Evolutionary conservation across 345 rosid genomes (phyloP), one percentile per base, ranked within the genome.

Genomic region (Mallotus nudiflorus): DNA sequence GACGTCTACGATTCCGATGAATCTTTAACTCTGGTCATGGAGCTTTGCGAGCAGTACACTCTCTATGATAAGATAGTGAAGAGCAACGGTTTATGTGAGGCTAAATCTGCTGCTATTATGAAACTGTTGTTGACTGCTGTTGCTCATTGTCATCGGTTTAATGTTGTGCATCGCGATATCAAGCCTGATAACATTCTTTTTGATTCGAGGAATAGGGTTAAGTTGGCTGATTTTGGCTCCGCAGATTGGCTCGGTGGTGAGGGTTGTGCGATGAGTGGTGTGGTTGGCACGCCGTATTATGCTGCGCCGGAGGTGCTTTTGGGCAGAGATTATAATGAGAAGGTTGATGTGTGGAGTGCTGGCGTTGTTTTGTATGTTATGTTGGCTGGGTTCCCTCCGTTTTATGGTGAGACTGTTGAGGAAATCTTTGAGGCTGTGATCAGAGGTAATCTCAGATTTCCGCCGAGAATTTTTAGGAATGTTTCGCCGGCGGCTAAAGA

Each of bases 281-380:
- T 77, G 27, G 73, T 77, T 56, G 81, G 81, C 0, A 77, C 73
- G 31, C 81, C 81, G 49, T 72, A 72, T 31, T 77, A 77, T 22
- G 77, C 64, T 13, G 81, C 81, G 48, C 77, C 77, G 25, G 81
- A 77, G 73, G 77, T 77, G 19, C 53, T 77, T 53, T 14, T 56
- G 54, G 81, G 81, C 22, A 72, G 77, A 27, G 81, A 77, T 9
- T 77, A 77, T 44, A 58, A 57, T 13, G 81, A 77, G 77, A 77
- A 77, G 40, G 69, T 42, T 0, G 81, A 77, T 50, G 73, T 72
- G 37, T 77, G 81, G 81, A 77, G 81, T 24, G 81, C 70, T 5
- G 81, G 81, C 1, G 77, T 77, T 35, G 81, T 77, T 28, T 42
- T 77, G 73, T 72, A 77, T 19, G 77, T 73, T 28, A 72, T 77